phyloP scores from a whole-genome alignment of 495 filamentous ascomycete genomes.

The Paragyromitra xinjiangensis region DNA sequence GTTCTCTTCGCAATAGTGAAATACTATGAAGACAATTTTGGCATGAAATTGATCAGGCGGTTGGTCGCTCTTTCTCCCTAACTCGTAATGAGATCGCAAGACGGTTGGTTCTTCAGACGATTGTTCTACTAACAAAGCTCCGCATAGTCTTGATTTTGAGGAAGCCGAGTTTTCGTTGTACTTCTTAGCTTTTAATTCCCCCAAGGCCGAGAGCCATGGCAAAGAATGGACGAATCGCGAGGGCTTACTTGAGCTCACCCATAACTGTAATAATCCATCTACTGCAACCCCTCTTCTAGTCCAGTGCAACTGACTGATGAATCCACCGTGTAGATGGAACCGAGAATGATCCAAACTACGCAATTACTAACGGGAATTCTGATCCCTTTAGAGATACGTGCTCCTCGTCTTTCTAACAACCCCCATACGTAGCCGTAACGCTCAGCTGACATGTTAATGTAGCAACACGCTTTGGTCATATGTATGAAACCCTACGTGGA shows the following conservation, averaged over 20 bases:
- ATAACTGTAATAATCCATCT: conserved; percentile 69
- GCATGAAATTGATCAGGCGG: conserved; percentile 82
- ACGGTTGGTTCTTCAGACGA: neutral
- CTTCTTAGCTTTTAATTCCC: conserved; percentile 78
- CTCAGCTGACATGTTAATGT: conserved; percentile 31
- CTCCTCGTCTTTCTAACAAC: neutral
- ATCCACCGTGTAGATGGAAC: conserved; percentile 70
- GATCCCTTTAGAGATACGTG: conserved; percentile 69
- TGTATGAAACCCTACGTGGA: conserved; percentile 30
- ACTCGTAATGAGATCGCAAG: conserved; percentile 37
- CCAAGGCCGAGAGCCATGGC: conserved; percentile 68
- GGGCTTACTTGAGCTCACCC: conserved; percentile 90
- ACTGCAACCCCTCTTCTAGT: neutral
- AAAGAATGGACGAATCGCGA: conserved; percentile 81
- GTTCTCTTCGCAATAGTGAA: conserved; percentile 65
- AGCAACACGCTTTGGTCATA: conserved; percentile 82
- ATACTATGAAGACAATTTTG: conserved; percentile 88
- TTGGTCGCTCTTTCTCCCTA: conserved; percentile 62
- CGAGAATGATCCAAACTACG: conserved; percentile 83
- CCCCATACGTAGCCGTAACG: neutral
- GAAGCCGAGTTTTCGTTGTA: conserved; percentile 91
- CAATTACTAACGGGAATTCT: conserved; percentile 85
- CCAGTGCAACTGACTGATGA: neutral
- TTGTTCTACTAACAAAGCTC: neutral
- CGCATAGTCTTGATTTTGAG: conserved; percentile 60